phyloP scores from a whole-genome alignment of 352 stramenopile species.

The Pythium folliculosum region DNA sequence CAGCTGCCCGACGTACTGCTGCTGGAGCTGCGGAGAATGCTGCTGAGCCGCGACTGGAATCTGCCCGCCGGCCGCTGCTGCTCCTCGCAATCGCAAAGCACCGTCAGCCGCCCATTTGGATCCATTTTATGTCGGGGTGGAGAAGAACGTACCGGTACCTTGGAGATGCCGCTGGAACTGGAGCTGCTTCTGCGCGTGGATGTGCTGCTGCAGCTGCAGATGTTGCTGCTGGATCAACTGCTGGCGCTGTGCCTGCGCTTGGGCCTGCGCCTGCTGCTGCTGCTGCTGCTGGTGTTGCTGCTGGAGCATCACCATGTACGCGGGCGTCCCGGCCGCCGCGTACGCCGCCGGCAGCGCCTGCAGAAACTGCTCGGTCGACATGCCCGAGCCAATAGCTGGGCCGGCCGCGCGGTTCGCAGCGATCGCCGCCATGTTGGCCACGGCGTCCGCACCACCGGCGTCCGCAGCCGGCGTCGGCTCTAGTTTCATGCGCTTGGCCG shows the following conservation, averaged over 20 bases:
- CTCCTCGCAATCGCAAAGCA: background rate
- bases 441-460: background rate
- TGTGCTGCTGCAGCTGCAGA: conserved; percentile 25
- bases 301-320: conserved; percentile 33
- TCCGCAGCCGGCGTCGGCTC: conserved; percentile 14
- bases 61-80: background rate
- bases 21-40: background rate
- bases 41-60: conserved; percentile 6
- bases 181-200: conserved; percentile 24
- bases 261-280: background rate
- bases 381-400: conserved; percentile 12
- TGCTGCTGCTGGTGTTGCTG: conserved; percentile 27
- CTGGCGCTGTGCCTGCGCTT: conserved; percentile 12
- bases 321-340: conserved; percentile 22
- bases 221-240: conserved; percentile 10
- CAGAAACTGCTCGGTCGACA: conserved; percentile 38
- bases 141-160: too few relatives aligned
- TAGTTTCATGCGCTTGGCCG: conserved; percentile 40
- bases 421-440: conserved; percentile 31
- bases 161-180: conserved; percentile 23
- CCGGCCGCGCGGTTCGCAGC: conserved; percentile 21
- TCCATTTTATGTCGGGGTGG: too few relatives aligned
- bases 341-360: conserved; percentile 38
- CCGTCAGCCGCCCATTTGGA: background rate
- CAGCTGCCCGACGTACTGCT: conserved; percentile 2